Percentiles rank a stretch among this genome's conserved stretches.
phyloP scores from a whole-genome alignment of 176 grass and related monocot species.

The Bolboschoenus planiculmis region DNA sequence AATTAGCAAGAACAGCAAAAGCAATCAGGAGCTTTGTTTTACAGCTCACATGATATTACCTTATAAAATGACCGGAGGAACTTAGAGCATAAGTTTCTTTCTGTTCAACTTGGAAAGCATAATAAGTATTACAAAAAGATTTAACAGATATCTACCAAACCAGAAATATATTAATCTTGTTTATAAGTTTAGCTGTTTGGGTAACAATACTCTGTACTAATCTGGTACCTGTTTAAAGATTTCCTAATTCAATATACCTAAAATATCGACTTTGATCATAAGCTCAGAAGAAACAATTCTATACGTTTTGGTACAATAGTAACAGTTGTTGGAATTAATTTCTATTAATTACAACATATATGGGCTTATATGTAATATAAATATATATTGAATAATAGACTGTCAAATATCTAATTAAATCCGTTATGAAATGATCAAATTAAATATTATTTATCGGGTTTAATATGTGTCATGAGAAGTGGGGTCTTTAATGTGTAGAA shows the following conservation, averaged over 20 bases:
- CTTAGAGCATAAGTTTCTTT: not conserved
- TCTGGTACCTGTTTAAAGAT: not conserved
- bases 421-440: no score
- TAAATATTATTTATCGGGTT: no score
- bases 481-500: no score
- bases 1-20: slow-evolving; percentile 1
- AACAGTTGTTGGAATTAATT: no score
- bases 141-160: not conserved
- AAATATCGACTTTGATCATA: not conserved
- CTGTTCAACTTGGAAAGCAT: not conserved
- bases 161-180: no score
- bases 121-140: not conserved
- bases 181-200: not conserved
- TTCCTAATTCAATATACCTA: not conserved
- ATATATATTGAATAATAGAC: no score
- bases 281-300: not conserved
- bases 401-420: no score
- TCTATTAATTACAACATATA: no score
- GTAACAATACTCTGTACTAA: not conserved
- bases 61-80: not conserved
- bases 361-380: no score
- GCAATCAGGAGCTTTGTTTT: not conserved
- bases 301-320: not conserved
- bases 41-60: not conserved
- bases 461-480: no score